Evolutionary conservation across 1,284 basidiomycete species (phyloP), one percentile per base, ranked within the genome.

Genomic region (Cryptococcus sp.): DNA sequence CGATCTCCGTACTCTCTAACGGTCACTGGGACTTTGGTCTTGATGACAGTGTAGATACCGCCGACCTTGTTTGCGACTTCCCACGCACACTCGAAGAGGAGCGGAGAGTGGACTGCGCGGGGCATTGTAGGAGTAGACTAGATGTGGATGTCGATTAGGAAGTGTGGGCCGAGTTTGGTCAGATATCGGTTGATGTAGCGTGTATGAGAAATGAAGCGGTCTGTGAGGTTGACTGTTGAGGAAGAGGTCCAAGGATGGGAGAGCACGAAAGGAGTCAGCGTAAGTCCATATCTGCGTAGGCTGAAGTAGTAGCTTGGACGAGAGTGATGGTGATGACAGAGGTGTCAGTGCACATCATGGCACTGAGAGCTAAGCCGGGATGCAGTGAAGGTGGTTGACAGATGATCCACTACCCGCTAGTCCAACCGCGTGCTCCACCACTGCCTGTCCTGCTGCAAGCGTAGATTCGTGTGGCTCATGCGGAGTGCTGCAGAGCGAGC

Each of bases 21-120:
- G 62, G 95, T 97, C 78, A 99, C 91, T 58, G 95, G 95, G 52
- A 96, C 93, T 78, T 98, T 99, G 55, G 95, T 98, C 82, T 97
- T 97, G 80, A 98, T 97, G 81, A 98, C 94, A 64, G 94, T 98
- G 84, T 98, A 98, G 81, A 97, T 97, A 64, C 94, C 94, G 68
- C 94, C 94, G 78, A 98, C 94, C 80, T 94, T 95, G 85, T 95
- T 95, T 39, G 89, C 92, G 69, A 94, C 92, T 80, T 93, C 91
- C 91, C 91, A 93, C 38, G 91, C 91, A 73, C 87, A 89, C 75
- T 93, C 91, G 74, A 93, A 93, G 72, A 93, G 87, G 39, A 91
- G 75, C 48, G 89, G 84, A 67, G 87, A 83, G 73, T 86, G 85
- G 49, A 91, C 86, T 77, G 91, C 87, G 79, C 91, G 89, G 45